Percentiles rank a stretch among this genome's conserved stretches.
phyloP scores from a whole-genome alignment of 169 alveolate species.

The Amoebophrya sp. region DNA sequence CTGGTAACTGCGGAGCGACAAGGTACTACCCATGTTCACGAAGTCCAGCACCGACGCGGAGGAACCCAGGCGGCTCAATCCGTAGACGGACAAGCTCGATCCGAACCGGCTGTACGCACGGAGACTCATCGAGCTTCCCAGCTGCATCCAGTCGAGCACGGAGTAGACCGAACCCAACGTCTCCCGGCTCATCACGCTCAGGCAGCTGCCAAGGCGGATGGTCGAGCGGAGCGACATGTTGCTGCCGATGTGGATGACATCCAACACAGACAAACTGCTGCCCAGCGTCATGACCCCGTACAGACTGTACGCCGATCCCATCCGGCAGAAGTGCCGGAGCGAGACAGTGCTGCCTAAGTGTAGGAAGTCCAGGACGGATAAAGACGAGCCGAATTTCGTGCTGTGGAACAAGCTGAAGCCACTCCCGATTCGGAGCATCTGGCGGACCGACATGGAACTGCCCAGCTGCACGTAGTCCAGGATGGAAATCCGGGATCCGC shows the following conservation, averaged over 20 bases:
- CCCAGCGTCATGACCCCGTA: not conserved
- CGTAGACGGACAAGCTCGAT: not conserved
- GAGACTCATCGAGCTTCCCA: not conserved
- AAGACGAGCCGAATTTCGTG: not conserved
- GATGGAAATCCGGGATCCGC: not conserved
- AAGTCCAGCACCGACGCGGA: conserved; percentile 12
- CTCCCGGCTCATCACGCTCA: not conserved
- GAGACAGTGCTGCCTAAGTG: not conserved
- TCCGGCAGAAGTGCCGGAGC: not conserved
- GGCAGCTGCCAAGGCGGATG: not conserved
- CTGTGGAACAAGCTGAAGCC: not conserved
- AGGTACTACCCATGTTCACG: conserved; percentile 8
- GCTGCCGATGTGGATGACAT: not conserved
- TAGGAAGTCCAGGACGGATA: not conserved
- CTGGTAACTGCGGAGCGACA: not conserved
- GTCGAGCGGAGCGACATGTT: not conserved
- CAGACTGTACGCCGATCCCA: not conserved
- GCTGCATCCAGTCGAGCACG: not conserved
- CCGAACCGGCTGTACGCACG: conserved; percentile 11
- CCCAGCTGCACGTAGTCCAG: not conserved
- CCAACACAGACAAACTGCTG: not conserved
- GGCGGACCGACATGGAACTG: not conserved
- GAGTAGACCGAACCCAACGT: not conserved
- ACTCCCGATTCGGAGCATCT: not conserved
- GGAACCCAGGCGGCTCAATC: not conserved